Percentiles rank a stretch among this genome's conserved stretches.
phyloP scores from a whole-genome alignment of 495 filamentous ascomycete species.

The Penicillium cataractarum region DNA sequence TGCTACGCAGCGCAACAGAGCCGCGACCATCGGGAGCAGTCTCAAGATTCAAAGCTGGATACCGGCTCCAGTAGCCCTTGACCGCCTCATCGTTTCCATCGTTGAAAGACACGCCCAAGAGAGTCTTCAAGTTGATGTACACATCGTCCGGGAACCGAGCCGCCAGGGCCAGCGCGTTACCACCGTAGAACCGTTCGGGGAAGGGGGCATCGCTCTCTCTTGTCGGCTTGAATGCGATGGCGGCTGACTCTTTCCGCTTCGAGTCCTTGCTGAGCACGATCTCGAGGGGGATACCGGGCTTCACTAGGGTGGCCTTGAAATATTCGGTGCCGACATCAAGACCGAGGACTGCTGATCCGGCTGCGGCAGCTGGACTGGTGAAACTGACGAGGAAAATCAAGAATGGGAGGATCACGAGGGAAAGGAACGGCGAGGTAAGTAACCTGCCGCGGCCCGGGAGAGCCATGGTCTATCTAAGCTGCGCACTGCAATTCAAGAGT shows the following conservation, averaged over 20 bases:
- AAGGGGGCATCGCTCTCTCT: conserved; percentile 61
- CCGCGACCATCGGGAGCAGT: conserved; percentile 56
- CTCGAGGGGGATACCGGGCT: conserved; percentile 96
- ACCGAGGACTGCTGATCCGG: conserved; percentile 77
- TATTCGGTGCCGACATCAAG: conserved; percentile 96
- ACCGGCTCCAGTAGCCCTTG: conserved; percentile 66
- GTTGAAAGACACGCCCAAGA: conserved; percentile 71
- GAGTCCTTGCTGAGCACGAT: conserved; percentile 99
- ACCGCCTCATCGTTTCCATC: conserved; percentile 60
- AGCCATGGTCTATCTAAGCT: conserved; percentile 53
- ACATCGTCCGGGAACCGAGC: conserved; percentile 90
- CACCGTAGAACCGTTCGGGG: conserved; percentile 90
- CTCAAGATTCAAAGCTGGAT: conserved; percentile 64
- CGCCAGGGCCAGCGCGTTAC: conserved; percentile 84
- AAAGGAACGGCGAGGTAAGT: conserved; percentile 42
- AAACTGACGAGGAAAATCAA: conserved; percentile 61
- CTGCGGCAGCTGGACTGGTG: conserved; percentile 60
- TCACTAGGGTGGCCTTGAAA: conserved; percentile 94
- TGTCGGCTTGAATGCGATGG: conserved; percentile 89
- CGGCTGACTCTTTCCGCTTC: conserved; percentile 90
- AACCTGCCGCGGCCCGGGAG: conserved; percentile 49
- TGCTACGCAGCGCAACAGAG: conserved; percentile 77
- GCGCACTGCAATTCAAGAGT: conserved; percentile 21
- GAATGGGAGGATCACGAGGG: conserved; percentile 44
- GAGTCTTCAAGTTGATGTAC: conserved; percentile 87